A percentile compares a stretch with the other conserved stretches of the same genome.
Evolutionary conservation across 331 rosid genomes (phyloP).

Genomic region (Quercus phellos): DNA sequence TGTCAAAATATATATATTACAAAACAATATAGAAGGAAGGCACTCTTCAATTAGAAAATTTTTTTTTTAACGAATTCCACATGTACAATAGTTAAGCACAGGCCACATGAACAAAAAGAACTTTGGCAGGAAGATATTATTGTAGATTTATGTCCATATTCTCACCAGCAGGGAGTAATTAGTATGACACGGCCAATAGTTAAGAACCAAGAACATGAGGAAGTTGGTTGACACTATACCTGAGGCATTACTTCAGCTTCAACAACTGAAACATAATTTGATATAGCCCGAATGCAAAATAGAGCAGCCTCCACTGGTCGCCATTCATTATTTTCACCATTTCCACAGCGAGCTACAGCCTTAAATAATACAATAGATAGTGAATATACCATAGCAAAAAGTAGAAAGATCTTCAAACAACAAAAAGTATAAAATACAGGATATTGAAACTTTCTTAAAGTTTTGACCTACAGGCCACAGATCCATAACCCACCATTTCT

Average conservation of each 20-base stretch:
- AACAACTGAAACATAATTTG: slow-evolving; percentile 73
- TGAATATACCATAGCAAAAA: background rate
- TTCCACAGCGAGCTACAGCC: slow-evolving; percentile 78
- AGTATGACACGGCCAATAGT: background rate
- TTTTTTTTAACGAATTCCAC: background rate
- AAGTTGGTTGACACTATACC: slow-evolving; percentile 46
- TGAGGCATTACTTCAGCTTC: slow-evolving; percentile 97
- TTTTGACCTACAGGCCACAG: background rate
- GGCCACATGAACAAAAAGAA: background rate
- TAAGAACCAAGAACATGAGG: background rate
- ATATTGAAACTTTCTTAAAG: background rate
- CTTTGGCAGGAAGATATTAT: background rate
- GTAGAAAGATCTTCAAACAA: background rate
- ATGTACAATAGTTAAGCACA: too few relatives aligned
- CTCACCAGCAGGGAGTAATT: background rate
- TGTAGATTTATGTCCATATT: background rate
- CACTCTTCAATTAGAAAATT: background rate
- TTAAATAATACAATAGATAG: slow-evolving; percentile 22
- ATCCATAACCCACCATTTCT: background rate
- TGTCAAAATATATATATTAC: background rate
- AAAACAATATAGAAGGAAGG: background rate
- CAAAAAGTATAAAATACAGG: background rate
- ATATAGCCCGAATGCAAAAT: slow-evolving; percentile 90
- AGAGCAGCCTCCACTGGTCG: slow-evolving; percentile 94
- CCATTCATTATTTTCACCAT: slow-evolving; percentile 74